Percentiles rank a stretch among this genome's conserved stretches.
These are phyloP conservation scores for Aspergillus aculeatinus DNA, from an alignment of 2,329 filamentous ascomycete genomes.

Conservation along the genomic window DNA sequence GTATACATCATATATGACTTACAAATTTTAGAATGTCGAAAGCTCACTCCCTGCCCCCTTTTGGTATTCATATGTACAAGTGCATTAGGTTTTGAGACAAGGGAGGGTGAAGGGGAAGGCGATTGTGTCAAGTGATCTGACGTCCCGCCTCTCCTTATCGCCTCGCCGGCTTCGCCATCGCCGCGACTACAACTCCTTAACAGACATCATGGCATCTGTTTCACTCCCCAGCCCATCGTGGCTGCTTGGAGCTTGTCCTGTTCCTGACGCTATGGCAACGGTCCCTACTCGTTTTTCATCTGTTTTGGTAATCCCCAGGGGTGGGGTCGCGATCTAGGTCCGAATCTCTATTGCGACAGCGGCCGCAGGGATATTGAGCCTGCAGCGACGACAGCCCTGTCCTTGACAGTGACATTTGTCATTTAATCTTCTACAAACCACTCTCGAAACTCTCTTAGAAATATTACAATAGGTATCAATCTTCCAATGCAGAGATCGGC, in stretches of 20 bases:
- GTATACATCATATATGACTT: not conserved
- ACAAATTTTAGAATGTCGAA: not conserved
- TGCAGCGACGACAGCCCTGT: conserved; percentile 11
- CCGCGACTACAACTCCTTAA: conserved; percentile 12
- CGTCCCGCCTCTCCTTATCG: not conserved
- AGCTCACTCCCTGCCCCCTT: not conserved
- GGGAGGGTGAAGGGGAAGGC: not conserved
- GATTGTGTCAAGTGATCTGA: conserved; percentile 5
- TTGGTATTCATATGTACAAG: not conserved
- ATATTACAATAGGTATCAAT: not conserved
- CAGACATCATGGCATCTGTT: conserved; percentile 23
- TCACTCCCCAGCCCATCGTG: conserved; percentile 19
- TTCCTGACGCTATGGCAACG: conserved; percentile 7
- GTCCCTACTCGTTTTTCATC: conserved; percentile 8
- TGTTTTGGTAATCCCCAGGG: conserved; percentile 30
- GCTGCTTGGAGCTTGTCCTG: conserved; percentile 11
- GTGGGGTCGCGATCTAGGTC: conserved; percentile 32
- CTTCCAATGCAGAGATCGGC: not conserved
- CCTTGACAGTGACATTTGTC: not conserved
- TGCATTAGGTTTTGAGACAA: not conserved
- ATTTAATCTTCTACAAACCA: not conserved
- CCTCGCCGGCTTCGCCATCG: conserved; percentile 1
- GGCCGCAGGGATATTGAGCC: conserved; percentile 18
- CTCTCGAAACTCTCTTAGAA: not conserved
- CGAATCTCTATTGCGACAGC: conserved; percentile 18